These are phyloP conservation scores for Vitis cinerea DNA, from an alignment of 164 flowering plant species.

Conservation along the genomic window DNA sequence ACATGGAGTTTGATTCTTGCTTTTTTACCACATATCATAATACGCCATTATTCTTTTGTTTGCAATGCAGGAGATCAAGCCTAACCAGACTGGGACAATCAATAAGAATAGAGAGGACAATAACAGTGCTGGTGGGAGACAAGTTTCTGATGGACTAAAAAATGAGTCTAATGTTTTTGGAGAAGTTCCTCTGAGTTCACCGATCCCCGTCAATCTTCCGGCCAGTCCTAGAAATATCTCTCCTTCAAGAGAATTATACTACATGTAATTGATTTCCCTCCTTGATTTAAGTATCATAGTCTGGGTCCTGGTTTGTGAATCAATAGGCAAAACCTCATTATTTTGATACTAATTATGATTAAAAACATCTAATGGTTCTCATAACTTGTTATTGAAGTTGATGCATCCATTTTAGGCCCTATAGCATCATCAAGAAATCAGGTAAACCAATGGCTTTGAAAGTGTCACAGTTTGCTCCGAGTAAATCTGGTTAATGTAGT, in stretches of 20 bases:
- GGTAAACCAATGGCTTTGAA: no score
- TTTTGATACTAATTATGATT: neutral
- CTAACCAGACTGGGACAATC: constrained; percentile 9
- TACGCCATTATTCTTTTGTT: no score
- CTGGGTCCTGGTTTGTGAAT: neutral
- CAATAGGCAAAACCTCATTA: neutral
- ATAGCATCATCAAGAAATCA: no score
- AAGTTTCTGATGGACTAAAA: constrained; percentile 9
- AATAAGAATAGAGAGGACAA: constrained; percentile 6
- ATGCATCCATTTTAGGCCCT: no score
- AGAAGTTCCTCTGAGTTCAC: constrained; percentile 28
- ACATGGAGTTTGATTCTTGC: neutral
- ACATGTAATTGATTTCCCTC: constrained; percentile 33
- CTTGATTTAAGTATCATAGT: neutral
- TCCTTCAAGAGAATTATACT: constrained; percentile 41
- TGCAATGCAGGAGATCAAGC: constrained; percentile 14
- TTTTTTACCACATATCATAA: no score
- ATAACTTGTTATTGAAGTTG: no score
- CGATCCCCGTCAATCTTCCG: constrained; percentile 41
- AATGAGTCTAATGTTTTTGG: constrained; percentile 7
- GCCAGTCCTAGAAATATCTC: constrained; percentile 22
- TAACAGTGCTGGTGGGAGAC: constrained; percentile 10
- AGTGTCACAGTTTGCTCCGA: no score
- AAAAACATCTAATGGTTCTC: neutral
- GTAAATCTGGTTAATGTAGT: no score